These are phyloP conservation scores for Scheffersomyces parashehatae DNA, from an alignment of 1,139 yeast genomes.

Conservation along the genomic window DNA sequence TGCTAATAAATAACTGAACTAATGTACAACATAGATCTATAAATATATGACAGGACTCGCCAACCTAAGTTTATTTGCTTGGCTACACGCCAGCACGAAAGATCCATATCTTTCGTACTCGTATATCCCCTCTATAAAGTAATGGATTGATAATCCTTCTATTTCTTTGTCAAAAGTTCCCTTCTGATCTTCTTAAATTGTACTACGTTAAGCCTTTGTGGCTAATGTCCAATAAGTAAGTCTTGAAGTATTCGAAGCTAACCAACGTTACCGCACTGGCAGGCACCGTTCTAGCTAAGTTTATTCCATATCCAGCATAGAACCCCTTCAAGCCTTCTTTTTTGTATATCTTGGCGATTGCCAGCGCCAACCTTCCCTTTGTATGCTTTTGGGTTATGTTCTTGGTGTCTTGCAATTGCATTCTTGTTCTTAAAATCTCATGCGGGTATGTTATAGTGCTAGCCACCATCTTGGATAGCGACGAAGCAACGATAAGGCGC, in stretches of 20 bases:
- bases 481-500: slow-evolving; percentile 63
- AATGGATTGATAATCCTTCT: no score
- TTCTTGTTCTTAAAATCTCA: slow-evolving; percentile 88
- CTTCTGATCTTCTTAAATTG: no score
- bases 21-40: no score
- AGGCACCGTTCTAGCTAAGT: slow-evolving; percentile 88
- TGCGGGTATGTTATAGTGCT: slow-evolving; percentile 92
- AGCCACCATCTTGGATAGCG: slow-evolving; percentile 85
- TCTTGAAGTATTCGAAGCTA: slow-evolving; percentile 85
- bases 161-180: no score
- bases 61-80: no score
- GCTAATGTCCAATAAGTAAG: slow-evolving; percentile 48
- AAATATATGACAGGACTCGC: no score
- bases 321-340: slow-evolving; percentile 82
- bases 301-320: slow-evolving; percentile 86
- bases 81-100: no score
- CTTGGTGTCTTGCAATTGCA: slow-evolving; percentile 57
- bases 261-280: slow-evolving; percentile 92
- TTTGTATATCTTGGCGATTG: slow-evolving; percentile 48
- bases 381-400: slow-evolving; percentile 9
- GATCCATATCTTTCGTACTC: no score
- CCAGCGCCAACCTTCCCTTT: slow-evolving; percentile 21
- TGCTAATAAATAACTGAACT: no score
- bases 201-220: slow-evolving; percentile 18
- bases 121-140: no score